A percentile compares a stretch with the other conserved stretches of the same genome.
These are phyloP conservation scores for Hippophae gyantsensis DNA, from an alignment of 306 rosid genomes.

Conservation along the genomic window DNA sequence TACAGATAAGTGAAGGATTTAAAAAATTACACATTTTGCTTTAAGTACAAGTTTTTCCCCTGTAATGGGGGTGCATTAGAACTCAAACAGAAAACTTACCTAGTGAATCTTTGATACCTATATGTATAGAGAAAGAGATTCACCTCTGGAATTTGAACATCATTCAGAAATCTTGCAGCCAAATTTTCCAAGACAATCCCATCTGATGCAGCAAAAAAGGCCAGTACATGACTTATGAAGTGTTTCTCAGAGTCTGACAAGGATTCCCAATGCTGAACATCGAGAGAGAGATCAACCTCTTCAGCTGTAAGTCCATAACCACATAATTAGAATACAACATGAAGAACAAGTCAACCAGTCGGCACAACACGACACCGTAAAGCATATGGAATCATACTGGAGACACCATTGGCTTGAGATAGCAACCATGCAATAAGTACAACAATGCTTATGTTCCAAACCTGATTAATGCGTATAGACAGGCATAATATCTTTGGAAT, in stretches of 20 bases:
- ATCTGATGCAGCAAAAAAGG: constrained; percentile 92
- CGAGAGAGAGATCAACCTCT: constrained; percentile 83
- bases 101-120: too few relatives aligned
- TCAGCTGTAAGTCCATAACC: constrained; percentile 50
- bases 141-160: constrained; percentile 88
- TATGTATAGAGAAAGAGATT: too few relatives aligned
- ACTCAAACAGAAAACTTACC: too few relatives aligned
- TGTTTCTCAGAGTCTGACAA: constrained; percentile 71
- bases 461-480: not conserved
- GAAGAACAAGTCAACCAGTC: constrained; percentile 2
- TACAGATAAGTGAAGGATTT: too few relatives aligned
- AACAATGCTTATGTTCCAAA: not conserved
- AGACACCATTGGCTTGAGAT: not conserved
- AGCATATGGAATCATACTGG: not conserved
- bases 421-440: not conserved
- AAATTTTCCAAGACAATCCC: constrained; percentile 87
- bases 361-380: not conserved
- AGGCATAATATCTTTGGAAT: not conserved
- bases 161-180: constrained; percentile 74
- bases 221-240: constrained; percentile 66
- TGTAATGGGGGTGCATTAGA: too few relatives aligned
- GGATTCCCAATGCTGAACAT: constrained; percentile 59
- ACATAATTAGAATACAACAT: constrained; percentile 17
- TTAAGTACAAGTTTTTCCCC: too few relatives aligned
- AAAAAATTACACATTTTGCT: too few relatives aligned